Evolutionary conservation across 352 stramenopile genomes (phyloP).

Genomic region (Phytophthora boehmeriae): DNA sequence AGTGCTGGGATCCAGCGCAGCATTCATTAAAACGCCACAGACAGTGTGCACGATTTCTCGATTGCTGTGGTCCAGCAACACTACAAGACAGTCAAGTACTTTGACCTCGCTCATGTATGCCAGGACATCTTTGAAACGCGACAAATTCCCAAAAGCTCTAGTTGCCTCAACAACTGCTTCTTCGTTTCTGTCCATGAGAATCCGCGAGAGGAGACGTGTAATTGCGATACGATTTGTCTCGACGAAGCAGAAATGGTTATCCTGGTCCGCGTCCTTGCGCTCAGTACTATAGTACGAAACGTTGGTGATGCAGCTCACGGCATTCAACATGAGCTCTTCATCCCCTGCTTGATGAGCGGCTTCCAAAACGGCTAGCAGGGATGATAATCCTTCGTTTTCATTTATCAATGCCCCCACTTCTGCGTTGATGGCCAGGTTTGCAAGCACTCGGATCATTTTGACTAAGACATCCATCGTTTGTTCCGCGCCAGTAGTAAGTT

Average conservation of each 20-base stretch:
- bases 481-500: constrained; percentile 9
- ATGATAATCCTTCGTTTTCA: constrained; percentile 29
- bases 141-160: constrained; percentile 88
- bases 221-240: constrained; percentile 51
- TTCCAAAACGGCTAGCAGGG: constrained; percentile 55
- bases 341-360: constrained; percentile 34
- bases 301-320: constrained; percentile 89
- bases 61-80: constrained; percentile 79
- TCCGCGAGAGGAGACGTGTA: constrained; percentile 40
- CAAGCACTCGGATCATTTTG: constrained; percentile 81
- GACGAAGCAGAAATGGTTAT: constrained; percentile 40
- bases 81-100: constrained; percentile 70
- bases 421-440: constrained; percentile 84
- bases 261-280: constrained; percentile 1
- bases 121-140: constrained; percentile 74
- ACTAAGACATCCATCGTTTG: constrained; percentile 72
- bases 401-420: constrained; percentile 61
- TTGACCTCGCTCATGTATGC: constrained; percentile 53
- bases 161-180: constrained; percentile 84
- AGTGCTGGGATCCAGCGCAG: constrained; percentile 54
- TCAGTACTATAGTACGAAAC: constrained; percentile 74
- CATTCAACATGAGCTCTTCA: constrained; percentile 90
- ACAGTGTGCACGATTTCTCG: constrained; percentile 83
- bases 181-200: constrained; percentile 77
- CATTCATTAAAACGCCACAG: constrained; percentile 87